Evolutionary conservation across 768 basidiomycete species (phyloP).

Genomic region (Leccinellum luteum): DNA sequence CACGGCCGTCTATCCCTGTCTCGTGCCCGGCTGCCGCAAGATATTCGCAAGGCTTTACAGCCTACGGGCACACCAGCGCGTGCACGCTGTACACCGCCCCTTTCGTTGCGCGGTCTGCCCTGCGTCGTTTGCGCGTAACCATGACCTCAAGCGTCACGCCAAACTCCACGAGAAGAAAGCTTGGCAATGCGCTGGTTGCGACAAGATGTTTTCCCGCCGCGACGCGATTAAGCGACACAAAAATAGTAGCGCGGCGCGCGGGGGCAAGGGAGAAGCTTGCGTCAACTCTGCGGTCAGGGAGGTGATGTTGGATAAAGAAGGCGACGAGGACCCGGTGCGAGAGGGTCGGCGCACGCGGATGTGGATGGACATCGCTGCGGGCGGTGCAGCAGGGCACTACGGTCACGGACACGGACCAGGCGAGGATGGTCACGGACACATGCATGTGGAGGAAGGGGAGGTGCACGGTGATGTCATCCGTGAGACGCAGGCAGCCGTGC

Average conservation of each 20-base stretch:
- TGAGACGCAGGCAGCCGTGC: constrained; percentile 49
- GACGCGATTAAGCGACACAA: constrained; percentile 81
- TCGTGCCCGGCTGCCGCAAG: constrained; percentile 62
- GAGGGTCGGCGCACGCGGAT: constrained; percentile 61
- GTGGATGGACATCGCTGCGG: constrained; percentile 60
- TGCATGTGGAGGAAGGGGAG: constrained; percentile 59
- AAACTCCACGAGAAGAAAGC: constrained; percentile 70
- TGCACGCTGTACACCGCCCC: constrained; percentile 63
- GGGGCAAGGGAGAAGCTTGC: constrained; percentile 51
- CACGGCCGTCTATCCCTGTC: constrained; percentile 79
- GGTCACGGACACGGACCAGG: constrained; percentile 7
- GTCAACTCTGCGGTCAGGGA: constrained; percentile 59
- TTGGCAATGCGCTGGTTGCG: constrained; percentile 72
- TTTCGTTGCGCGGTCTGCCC: constrained; percentile 64
- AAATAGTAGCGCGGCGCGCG: constrained; percentile 52
- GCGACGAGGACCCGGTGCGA: constrained; percentile 38
- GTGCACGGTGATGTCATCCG: constrained; percentile 47
- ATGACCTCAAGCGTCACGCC: constrained; percentile 77
- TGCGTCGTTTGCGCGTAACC: constrained; percentile 74
- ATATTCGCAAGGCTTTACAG: constrained; percentile 67
- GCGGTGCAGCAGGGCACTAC: constrained; percentile 17
- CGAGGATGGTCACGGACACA: constrained; percentile 6
- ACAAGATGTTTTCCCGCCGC: constrained; percentile 70
- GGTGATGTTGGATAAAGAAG: constrained; percentile 46
- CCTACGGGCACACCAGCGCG: constrained; percentile 68